Evolutionary conservation across 2,329 filamentous ascomycete genomes (phyloP).

Genomic region (Fusarium sulawesiense): DNA sequence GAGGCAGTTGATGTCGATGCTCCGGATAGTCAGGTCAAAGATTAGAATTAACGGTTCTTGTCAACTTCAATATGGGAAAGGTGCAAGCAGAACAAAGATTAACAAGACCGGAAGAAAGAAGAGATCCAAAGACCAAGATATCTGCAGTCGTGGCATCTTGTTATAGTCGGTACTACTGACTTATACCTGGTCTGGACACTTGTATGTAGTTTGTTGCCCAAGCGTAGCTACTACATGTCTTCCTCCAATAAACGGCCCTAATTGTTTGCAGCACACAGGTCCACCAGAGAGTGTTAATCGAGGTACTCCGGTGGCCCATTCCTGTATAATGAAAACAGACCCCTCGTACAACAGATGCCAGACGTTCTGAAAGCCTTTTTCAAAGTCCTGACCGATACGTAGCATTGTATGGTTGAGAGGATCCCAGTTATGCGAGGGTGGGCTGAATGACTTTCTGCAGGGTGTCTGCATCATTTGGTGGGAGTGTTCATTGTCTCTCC

Average conservation of each 20-base stretch:
- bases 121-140: conserved; percentile 24
- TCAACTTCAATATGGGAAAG: conserved; percentile 4
- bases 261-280: conserved; percentile 22
- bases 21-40: conserved; percentile 8
- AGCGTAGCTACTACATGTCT: background rate
- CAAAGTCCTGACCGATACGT: conserved; percentile 18
- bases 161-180: conserved; percentile 44
- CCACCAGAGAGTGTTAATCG: conserved; percentile 27
- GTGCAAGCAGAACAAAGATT: conserved; percentile 1
- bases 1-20: background rate
- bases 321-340: conserved; percentile 20
- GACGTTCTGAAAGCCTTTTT: conserved; percentile 23
- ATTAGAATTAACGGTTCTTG: conserved; percentile 1
- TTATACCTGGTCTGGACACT: conserved; percentile 34
- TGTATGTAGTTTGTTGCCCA: conserved; percentile 39
- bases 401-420: conserved; percentile 25
- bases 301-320: conserved; percentile 23
- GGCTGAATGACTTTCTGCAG: conserved; percentile 25
- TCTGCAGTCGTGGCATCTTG: conserved; percentile 36
- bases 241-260: conserved; percentile 38
- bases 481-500: conserved; percentile 28
- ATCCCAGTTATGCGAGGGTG: conserved; percentile 23
- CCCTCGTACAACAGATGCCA: conserved; percentile 45
- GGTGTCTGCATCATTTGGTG: conserved; percentile 27
- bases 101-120: conserved; percentile 17